Conservation (phyloP, 352 stramenopile genomes). For the Blastocystis sp. region DNA sequence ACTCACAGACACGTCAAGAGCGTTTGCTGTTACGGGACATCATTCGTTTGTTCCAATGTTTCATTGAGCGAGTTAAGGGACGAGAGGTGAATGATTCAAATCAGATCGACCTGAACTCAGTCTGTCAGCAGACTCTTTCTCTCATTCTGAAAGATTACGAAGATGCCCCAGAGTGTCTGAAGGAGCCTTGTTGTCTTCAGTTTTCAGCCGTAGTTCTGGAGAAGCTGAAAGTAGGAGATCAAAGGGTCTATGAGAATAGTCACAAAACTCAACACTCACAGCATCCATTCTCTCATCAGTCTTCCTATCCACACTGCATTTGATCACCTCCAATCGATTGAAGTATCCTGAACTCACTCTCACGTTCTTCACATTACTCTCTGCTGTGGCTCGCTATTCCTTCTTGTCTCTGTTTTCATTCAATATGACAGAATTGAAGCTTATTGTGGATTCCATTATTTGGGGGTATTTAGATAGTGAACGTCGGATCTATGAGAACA, state of each 20-base stretch:
- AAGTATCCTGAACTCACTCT: constrained; percentile 96
- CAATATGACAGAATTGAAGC: constrained; percentile 89
- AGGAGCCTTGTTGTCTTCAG: constrained; percentile 83
- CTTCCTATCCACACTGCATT: constrained; percentile 94
- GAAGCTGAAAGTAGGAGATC: constrained; percentile 80
- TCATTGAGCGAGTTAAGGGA: constrained; percentile 76
- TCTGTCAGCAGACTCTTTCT: constrained; percentile 87
- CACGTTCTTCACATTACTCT: constrained; percentile 95
- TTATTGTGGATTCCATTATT: constrained; percentile 95
- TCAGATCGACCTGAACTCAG: constrained; percentile 67
- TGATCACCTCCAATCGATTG: constrained; percentile 99
- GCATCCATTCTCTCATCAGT: constrained; percentile 86
- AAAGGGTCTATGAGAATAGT: constrained; percentile 67
- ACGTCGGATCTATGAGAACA: constrained; percentile 90
- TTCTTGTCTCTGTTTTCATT: constrained; percentile 93
- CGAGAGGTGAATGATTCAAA: constrained; percentile 70
- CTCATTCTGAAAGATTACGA: constrained; percentile 78
- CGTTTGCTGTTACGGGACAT: constrained; percentile 91
- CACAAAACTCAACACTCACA: not conserved
- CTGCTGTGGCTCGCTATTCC: constrained; percentile 82
- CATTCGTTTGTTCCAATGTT: constrained; percentile 86
- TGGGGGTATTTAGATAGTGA: constrained; percentile 99
- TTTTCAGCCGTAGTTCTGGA: constrained; percentile 89
- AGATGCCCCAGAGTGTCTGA: constrained; percentile 65
- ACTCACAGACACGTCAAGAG: constrained; percentile 71